Conservation (phyloP, 2,329 filamentous ascomycete species). For the Talaromyces sp. region DNA sequence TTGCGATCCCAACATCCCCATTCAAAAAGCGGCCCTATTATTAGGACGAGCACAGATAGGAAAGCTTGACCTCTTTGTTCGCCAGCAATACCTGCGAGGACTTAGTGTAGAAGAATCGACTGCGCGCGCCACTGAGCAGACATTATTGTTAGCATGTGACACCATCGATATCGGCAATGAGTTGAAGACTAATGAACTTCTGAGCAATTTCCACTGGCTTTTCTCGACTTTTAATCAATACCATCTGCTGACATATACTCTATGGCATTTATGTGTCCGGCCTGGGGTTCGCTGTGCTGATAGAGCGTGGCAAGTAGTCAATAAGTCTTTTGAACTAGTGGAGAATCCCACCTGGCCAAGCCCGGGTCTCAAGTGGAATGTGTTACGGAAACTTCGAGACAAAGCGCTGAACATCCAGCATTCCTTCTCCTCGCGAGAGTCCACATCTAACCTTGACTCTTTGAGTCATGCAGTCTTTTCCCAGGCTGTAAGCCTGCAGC, state of each 20-base stretch:
- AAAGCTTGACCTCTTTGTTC: slow-evolving; percentile 34
- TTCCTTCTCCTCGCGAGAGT: not conserved
- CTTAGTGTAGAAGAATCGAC: slow-evolving; percentile 8
- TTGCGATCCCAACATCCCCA: slow-evolving; percentile 53
- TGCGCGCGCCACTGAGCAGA: slow-evolving; percentile 27
- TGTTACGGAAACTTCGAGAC: slow-evolving; percentile 10
- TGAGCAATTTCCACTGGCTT: slow-evolving; percentile 36
- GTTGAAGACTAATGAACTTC: slow-evolving; percentile 35
- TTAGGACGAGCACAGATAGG: slow-evolving; percentile 28
- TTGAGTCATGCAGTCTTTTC: not conserved
- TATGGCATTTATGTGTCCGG: slow-evolving; percentile 41
- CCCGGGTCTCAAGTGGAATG: slow-evolving; percentile 9
- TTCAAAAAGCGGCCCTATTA: slow-evolving; percentile 28
- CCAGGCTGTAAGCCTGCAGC: not conserved
- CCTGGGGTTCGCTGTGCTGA: slow-evolving; percentile 26
- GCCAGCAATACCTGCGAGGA: slow-evolving; percentile 26
- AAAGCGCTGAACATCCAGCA: slow-evolving; percentile 9
- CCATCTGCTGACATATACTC: slow-evolving; percentile 39
- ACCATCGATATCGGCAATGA: slow-evolving; percentile 31
- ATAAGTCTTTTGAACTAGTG: slow-evolving; percentile 6
- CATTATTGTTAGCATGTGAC: slow-evolving; percentile 31
- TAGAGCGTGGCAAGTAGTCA: slow-evolving; percentile 31
- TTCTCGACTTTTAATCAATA: slow-evolving; percentile 40
- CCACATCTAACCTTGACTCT: not conserved
- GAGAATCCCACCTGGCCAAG: not conserved